These are phyloP conservation scores for Xylariales sp. DNA, from an alignment of 2,329 filamentous ascomycete species.

Conservation along the genomic window DNA sequence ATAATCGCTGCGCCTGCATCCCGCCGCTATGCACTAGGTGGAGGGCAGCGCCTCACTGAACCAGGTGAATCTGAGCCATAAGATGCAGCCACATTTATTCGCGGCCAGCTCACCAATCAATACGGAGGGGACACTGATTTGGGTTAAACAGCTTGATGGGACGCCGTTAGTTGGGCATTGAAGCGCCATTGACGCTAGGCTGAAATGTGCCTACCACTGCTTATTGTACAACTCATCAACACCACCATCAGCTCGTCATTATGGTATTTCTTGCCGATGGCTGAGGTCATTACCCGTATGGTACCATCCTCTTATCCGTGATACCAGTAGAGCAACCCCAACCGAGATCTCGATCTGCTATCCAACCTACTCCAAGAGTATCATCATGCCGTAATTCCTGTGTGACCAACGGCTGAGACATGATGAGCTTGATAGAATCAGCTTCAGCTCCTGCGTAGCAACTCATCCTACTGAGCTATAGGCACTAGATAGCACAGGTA, in stretches of 20 bases:
- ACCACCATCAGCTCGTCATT: constrained; percentile 23
- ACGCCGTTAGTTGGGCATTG: constrained; percentile 43
- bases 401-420: too few species aligned
- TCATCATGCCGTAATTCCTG: too few species aligned
- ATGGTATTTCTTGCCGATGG: constrained; percentile 13
- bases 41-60: too few species aligned
- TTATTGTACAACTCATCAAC: constrained; percentile 47
- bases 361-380: too few species aligned
- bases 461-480: too few species aligned
- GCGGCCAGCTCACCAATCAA: constrained; percentile 23
- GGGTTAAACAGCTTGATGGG: constrained; percentile 29
- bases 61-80: too few species aligned
- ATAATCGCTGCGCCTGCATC: too few species aligned
- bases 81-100: constrained; percentile 17
- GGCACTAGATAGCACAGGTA: too few species aligned
- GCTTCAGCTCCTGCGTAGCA: too few species aligned
- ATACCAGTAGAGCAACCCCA: background rate
- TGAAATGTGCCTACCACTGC: constrained; percentile 15
- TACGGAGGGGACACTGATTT: constrained; percentile 6
- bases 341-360: background rate
- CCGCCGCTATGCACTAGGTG: too few species aligned
- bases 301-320: constrained; percentile 14
- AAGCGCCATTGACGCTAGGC: constrained; percentile 40
- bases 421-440: too few species aligned
- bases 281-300: constrained; percentile 21